A percentile compares a stretch with the other conserved stretches of the same genome.
Evolutionary conservation across 768 basidiomycete genomes (phyloP).

Genomic region (Pulveroboletus sp.): DNA sequence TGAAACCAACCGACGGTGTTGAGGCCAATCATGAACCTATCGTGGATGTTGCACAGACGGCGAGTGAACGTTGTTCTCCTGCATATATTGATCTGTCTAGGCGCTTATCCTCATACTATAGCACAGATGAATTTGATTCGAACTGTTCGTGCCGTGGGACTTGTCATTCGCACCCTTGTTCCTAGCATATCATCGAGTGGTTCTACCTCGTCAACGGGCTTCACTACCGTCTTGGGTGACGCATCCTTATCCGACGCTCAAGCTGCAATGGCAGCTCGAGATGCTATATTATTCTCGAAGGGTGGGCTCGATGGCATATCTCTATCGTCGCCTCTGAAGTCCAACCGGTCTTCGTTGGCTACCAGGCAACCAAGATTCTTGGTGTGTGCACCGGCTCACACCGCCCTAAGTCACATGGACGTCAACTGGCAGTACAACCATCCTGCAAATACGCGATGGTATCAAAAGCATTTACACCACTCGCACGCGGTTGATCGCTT

Average conservation of each 20-base stretch:
- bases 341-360: too few species aligned
- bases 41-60: slow-evolving; percentile 70
- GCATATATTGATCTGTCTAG: background rate
- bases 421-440: too few species aligned
- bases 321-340: too few species aligned
- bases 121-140: slow-evolving; percentile 65
- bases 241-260: background rate
- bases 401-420: too few species aligned
- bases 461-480: too few species aligned
- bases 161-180: slow-evolving; percentile 50
- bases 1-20: slow-evolving; percentile 28
- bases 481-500: too few species aligned
- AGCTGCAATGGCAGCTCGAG: too few species aligned
- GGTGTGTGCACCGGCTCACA: too few species aligned
- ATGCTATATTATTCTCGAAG: too few species aligned
- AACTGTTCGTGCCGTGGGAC: slow-evolving; percentile 59
- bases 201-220: slow-evolving; percentile 28
- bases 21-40: slow-evolving; percentile 78
- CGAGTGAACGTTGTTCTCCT: slow-evolving; percentile 47
- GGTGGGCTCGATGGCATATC: too few species aligned
- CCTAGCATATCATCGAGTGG: slow-evolving; percentile 3
- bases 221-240: slow-evolving; percentile 32
- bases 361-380: too few species aligned
- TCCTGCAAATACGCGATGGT: too few species aligned
- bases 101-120: slow-evolving; percentile 23